These are phyloP conservation scores for Coemansia sp. DNA, from an alignment of 192 early-diverging fungal species.

Conservation along the genomic window DNA sequence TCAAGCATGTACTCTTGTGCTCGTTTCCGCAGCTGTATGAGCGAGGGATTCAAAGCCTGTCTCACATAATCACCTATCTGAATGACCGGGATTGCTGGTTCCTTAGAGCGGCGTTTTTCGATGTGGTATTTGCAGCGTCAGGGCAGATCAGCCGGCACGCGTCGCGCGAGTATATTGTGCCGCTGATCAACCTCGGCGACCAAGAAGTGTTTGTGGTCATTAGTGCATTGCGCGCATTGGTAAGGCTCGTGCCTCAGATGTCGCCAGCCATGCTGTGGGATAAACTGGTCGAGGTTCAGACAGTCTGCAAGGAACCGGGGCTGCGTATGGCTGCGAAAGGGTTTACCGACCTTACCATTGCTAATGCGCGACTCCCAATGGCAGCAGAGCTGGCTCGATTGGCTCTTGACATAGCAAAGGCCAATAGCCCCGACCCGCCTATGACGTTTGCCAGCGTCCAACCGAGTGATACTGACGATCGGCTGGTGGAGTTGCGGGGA, in stretches of 20 bases:
- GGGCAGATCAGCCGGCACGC: constrained; percentile 83
- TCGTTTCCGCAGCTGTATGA: constrained; percentile 48
- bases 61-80: constrained; percentile 95
- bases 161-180: constrained; percentile 90
- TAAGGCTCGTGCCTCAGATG: constrained; percentile 61
- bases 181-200: constrained; percentile 88
- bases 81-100: constrained; percentile 93
- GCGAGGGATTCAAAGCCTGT: constrained; percentile 55
- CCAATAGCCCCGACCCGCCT: background rate
- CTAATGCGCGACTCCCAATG: constrained; percentile 29
- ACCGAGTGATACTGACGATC: background rate
- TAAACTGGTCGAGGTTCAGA: constrained; percentile 43
- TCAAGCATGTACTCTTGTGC: constrained; percentile 80
- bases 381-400: constrained; percentile 12
- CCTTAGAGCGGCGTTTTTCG: constrained; percentile 91
- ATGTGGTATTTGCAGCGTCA: constrained; percentile 86
- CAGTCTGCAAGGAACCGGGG: background rate
- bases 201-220: constrained; percentile 90
- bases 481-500: constrained; percentile 25
- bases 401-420: constrained; percentile 29
- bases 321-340: constrained; percentile 26
- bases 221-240: constrained; percentile 80
- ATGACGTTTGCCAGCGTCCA: background rate
- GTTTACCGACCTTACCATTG: constrained; percentile 35
- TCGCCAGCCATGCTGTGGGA: constrained; percentile 51